A percentile compares a stretch with the other conserved stretches of the same genome.
These are phyloP conservation scores for Acacia concinna DNA, from an alignment of 331 rosid species.

Conservation along the genomic window DNA sequence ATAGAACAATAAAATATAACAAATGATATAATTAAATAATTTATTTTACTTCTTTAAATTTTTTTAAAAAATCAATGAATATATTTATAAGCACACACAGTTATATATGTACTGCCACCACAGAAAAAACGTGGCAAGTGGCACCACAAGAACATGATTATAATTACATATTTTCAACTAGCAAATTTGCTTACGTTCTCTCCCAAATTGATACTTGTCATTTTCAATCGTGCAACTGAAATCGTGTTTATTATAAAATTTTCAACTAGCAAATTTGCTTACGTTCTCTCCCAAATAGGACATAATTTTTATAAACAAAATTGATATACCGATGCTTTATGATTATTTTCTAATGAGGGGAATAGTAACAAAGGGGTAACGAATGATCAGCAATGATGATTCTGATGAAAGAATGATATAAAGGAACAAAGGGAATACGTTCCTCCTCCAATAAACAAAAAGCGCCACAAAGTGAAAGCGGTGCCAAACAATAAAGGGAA, in stretches of 20 bases:
- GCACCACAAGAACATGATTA: neutral
- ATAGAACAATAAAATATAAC: too few species aligned
- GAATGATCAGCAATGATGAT: conserved; percentile 8
- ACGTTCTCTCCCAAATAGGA: too few species aligned
- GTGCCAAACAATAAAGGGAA: conserved; percentile 28
- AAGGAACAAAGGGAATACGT: neutral
- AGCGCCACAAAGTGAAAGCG: neutral
- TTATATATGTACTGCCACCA: neutral
- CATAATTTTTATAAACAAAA: too few species aligned
- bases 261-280: too few species aligned
- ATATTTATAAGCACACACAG: too few species aligned
- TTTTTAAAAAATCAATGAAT: too few species aligned
- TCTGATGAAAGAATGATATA: neutral
- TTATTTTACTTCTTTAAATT: too few species aligned
- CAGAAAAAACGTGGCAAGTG: neutral
- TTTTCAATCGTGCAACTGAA: neutral
- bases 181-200: neutral
- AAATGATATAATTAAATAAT: too few species aligned
- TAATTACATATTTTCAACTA: too few species aligned
- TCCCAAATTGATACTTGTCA: neutral
- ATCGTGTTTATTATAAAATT: neutral
- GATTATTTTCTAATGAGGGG: neutral
- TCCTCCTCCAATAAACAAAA: conserved; percentile 16
- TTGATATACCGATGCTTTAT: neutral
- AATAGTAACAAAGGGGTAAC: neutral